Base-by-base conservation (phyloP, 2,329 filamentous ascomycete genomes). In the Amauroascus niger region DNA sequence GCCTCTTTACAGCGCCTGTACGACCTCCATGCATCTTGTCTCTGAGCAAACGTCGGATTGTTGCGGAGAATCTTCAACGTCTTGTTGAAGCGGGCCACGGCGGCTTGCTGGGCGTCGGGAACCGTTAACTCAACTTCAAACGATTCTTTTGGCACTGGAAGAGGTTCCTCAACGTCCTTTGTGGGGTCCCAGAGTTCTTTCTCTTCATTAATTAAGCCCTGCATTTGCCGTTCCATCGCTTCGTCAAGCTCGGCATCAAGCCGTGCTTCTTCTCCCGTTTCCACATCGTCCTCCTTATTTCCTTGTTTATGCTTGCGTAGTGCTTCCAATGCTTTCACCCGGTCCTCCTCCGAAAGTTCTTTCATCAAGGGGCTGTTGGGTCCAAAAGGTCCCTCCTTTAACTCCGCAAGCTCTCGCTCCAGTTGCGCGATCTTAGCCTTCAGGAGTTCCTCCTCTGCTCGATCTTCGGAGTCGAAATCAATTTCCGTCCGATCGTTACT, bases 1-100 rank as follows among this genome's bases (percentile, higher is more conserved):
- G 68, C 61, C 54, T 72, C 69, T 59, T 76, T 75, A 62, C 74
- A 78, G 28, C 75, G 65, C 30, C 72, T 65, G 62, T 79, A 79
- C 60, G 71, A 72, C 60, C 69, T 74, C 76, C 76, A 79, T 24
- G 76, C 59, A 46, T 70, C 67, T 37, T 69, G 67, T 30, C 62
- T 61, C 18, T 64, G 59, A 22, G 66, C 63, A 43, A 69, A 61
- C 2, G 60, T 58, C 3, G 58, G 53, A 37, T 69, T 65, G 28
- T 57, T 55, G 7, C 59, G 59, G 51, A 68, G 64, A 33, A 62
- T 59, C 49, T 62, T 62, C 51, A 75, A 58, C 26, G 63, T 67
- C 41, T 64, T 59, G 57, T 74, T 71, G 56, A 76, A 72, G 41
- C 64, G 67, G 24, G 64, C 61, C 30, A 71, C 62, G 53, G 72